A percentile compares a stretch with the other conserved stretches of the same genome.
Conservation (phyloP, 75 land plant genomes). For the Sequoiadendron giganteum region DNA sequence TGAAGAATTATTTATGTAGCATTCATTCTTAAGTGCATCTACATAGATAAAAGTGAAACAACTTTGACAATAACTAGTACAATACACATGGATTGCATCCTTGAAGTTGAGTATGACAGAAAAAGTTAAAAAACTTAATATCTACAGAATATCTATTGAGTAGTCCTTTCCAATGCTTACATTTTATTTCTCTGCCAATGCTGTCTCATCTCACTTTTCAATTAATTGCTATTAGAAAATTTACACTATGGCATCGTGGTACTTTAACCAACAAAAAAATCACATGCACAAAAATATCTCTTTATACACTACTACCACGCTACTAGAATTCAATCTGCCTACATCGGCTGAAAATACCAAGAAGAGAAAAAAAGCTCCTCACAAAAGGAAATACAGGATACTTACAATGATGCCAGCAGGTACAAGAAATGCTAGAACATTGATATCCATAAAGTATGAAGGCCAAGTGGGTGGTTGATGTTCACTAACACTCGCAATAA, state of each 20-base stretch:
- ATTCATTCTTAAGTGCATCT: not conserved
- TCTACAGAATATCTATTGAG: not conserved
- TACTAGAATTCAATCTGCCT: not conserved
- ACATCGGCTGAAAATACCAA: not conserved
- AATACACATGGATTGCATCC: not conserved
- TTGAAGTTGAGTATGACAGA: not conserved
- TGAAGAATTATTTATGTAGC: not conserved
- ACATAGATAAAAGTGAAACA: not conserved
- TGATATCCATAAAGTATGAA: conserved; percentile 99
- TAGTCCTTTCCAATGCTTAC: not conserved
- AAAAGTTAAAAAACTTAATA: not conserved
- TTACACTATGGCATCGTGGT: not conserved
- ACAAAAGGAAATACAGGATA: conserved; percentile 10
- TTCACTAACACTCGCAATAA: conserved; percentile 99
- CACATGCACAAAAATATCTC: not conserved
- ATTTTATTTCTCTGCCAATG: not conserved
- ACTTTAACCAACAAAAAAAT: not conserved
- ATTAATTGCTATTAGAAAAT: not conserved
- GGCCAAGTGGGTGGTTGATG: conserved; percentile 99
- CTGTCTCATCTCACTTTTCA: not conserved
- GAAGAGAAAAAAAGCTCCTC: not conserved
- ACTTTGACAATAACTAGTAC: not conserved
- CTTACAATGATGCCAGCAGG: conserved; percentile 99
- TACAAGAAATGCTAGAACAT: conserved; percentile 94
- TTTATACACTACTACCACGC: not conserved